Evolutionary conservation across 352 stramenopile species (phyloP), one percentile per base, ranked within the genome.

Genomic region (Phytopythium chamaehyphon): DNA sequence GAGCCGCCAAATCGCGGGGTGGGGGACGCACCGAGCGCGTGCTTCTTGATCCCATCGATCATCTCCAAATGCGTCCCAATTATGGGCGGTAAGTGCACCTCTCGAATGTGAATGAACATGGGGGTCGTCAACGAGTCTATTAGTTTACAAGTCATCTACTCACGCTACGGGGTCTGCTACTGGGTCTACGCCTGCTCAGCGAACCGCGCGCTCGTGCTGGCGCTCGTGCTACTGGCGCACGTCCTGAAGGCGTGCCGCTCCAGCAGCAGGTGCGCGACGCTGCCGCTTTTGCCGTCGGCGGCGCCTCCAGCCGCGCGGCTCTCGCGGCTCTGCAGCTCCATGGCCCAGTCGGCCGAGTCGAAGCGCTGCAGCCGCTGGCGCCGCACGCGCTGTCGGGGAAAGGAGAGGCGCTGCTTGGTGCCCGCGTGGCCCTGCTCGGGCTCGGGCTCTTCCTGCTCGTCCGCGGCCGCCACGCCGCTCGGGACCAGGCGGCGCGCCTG

Each of bases 341-440:
- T 62, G 12, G 65, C 71, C 76, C 76, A 90, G 36, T 90, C 79
- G 46, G 76, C 79, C 45, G 79, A 90, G 61, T 90, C 79, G 49
- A 90, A 90, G 22, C 79, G 73, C 52, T 90, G 79, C 22, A 88
- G 39, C 3, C 71, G 71, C 15, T 84, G 66, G 57, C 74, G 76
- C 4, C 59, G 67, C 19, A 90, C 68, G 24, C 74, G 64, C 40
- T 86, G 69, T 3, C 54, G 65, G 0, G 55, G 38, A 16, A 73
- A 59, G 22, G 38, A 24, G 1, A 28, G 46, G 10, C 39, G 55
- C 26, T 47, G 15, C 14, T 49, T 31, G 2, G 10, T 21, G 1
- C 38, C 38, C 18, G 49, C 26, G 21, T 44, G 37, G 18, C 40
- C 12, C 0, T 40, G 23, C 40, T 71, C 63, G 1, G 71, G 73